Evolutionary conservation across 371 early-diverging fungal species (phyloP).

Genomic region (Caulochytrium protostelioides): DNA sequence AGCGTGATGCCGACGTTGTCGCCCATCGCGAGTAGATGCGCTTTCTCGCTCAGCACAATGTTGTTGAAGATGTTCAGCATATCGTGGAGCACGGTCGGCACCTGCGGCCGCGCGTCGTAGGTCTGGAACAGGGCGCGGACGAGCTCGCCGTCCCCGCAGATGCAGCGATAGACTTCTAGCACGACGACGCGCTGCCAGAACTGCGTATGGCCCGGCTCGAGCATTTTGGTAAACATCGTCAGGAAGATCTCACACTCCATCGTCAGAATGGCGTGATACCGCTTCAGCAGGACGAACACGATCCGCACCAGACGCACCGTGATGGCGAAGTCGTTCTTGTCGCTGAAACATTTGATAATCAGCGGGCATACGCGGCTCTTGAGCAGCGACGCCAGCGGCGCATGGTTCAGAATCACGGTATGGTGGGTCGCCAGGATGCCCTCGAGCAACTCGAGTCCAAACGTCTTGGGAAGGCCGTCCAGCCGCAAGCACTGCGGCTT

Average conservation of each 20-base stretch:
- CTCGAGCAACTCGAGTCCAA: slow-evolving; percentile 85
- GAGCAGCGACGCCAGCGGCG: slow-evolving; percentile 41
- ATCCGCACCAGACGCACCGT: slow-evolving; percentile 66
- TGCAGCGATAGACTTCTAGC: slow-evolving; percentile 55
- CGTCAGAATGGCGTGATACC: slow-evolving; percentile 48
- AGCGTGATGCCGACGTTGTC: no score
- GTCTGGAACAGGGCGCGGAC: slow-evolving; percentile 41
- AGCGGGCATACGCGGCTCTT: slow-evolving; percentile 67
- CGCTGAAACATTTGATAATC: slow-evolving; percentile 70
- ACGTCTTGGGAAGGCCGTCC: slow-evolving; percentile 39
- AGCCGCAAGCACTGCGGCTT: slow-evolving; percentile 45
- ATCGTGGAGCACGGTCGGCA: slow-evolving; percentile 55
- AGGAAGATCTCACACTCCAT: slow-evolving; percentile 86
- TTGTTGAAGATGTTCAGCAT: slow-evolving; percentile 54
- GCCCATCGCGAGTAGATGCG: no score
- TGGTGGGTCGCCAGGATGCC: slow-evolving; percentile 59
- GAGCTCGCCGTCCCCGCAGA: slow-evolving; percentile 37
- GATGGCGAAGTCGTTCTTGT: slow-evolving; percentile 59
- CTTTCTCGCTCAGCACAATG: slow-evolving; percentile 58
- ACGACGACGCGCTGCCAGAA: slow-evolving; percentile 74
- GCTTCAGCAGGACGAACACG: slow-evolving; percentile 51
- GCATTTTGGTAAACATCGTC: slow-evolving; percentile 57
- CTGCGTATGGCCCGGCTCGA: slow-evolving; percentile 45
- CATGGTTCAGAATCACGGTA: slow-evolving; percentile 35
- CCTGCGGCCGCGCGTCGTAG: slow-evolving; percentile 48